These are phyloP conservation scores for Astraeus odoratus DNA, from an alignment of 768 basidiomycete genomes.

Conservation along the genomic window DNA sequence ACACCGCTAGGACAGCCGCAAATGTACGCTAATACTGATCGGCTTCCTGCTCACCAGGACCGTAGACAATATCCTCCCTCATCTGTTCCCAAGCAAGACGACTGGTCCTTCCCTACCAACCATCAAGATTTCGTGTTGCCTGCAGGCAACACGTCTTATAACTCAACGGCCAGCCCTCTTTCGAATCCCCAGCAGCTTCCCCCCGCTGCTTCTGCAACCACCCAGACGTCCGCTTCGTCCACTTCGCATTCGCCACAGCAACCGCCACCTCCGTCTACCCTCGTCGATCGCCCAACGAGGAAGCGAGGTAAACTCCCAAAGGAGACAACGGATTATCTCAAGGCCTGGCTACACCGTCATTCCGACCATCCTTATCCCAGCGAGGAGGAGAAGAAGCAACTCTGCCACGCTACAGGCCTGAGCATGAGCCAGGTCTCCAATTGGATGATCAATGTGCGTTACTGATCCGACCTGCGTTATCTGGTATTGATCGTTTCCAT, in stretches of 20 bases:
- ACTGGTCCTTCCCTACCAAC: constrained; percentile 65
- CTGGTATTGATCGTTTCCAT: constrained; percentile 11
- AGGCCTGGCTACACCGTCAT: constrained; percentile 83
- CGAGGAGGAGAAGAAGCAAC: constrained; percentile 86
- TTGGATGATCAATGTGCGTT: constrained; percentile 84
- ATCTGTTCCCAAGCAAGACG: constrained; percentile 52
- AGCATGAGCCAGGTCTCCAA: constrained; percentile 89
- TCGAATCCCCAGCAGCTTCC: constrained; percentile 34
- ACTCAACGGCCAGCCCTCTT: constrained; percentile 29
- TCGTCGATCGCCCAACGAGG: constrained; percentile 71
- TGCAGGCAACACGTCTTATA: constrained; percentile 19
- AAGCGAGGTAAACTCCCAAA: constrained; percentile 87
- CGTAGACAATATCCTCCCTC: constrained; percentile 41
- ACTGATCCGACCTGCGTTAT: constrained; percentile 19
- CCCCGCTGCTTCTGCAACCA: constrained; percentile 10
- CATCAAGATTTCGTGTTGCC: constrained; percentile 46
- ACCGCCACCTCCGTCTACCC: constrained; percentile 44
- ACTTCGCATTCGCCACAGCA: constrained; percentile 38
- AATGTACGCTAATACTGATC: constrained; percentile 61
- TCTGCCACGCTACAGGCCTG: constrained; percentile 79
- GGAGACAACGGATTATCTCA: constrained; percentile 84
- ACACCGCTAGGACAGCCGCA: constrained; percentile 50
- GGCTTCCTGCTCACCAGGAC: constrained; percentile 67
- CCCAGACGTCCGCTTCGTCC: constrained; percentile 39
- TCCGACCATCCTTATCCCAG: constrained; percentile 86